Base-by-base conservation (phyloP, 2,329 filamentous ascomycete species). In the Epichloe uncinata region DNA sequence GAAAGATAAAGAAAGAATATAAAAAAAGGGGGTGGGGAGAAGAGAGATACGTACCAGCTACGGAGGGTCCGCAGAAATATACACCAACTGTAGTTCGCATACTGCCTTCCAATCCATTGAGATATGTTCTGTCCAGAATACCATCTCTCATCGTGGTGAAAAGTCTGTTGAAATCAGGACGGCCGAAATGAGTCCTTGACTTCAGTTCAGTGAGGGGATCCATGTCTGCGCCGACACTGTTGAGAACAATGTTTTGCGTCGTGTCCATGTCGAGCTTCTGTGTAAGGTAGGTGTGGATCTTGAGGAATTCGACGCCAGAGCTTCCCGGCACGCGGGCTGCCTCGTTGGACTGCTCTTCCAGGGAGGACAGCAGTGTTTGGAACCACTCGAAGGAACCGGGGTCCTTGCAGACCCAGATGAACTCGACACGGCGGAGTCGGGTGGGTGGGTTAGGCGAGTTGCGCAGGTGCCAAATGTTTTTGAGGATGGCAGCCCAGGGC, bases 341-440 rank as follows among this genome's bases (percentile, higher is more conserved):
- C 59, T 82, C 78, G 52, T 79, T 75, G 46, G 85, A 90, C 64
- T 98, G 93, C 36, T 82, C 76, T 68, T 98, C 93, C 20, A 98
- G 84, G 0, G 87, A 94, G 0, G 86, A 87, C 15, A 98, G 78
- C 1, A 98, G 81, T 1, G 86, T 89, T 66, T 98, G 93, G 74
- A 98, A 97, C 93, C 93, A 98, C 70, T 97, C 93, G 62, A 98
- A 98, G 0, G 90, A 95, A 35, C 80, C 85, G 0, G 90, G 95
- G 62, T 96, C 90, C 66, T 87, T 93, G 77, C 91, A 96, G 47
- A 97, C 84, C 93, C 93, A 98, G 72, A 98, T 94, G 69, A 98
- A 98, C 67, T 98, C 93, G 34, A 98, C 91, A 66, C 93, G 85
- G 52, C 89, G 86, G 44, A 98, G 82, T 62, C 91, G 87, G 46